Conservation (phyloP, 2,329 filamentous ascomycete species). For the Sphaerulina vaccinii region DNA sequence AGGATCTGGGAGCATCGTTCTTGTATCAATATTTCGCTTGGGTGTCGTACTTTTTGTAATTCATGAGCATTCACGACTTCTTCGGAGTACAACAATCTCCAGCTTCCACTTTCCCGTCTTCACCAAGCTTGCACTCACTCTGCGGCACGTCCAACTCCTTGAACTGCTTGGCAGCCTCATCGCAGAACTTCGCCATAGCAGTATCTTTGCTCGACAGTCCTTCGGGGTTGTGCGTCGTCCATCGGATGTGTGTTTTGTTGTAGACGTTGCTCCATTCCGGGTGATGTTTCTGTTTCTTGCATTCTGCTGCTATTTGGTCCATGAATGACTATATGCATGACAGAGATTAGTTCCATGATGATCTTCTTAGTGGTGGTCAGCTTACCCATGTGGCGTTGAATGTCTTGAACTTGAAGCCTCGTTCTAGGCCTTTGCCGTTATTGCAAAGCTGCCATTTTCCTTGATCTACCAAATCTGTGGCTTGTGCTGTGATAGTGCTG, state of each 20-base stretch:
- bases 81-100: slow-evolving; percentile 23
- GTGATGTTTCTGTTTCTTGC: slow-evolving; percentile 68
- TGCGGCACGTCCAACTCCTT: slow-evolving; percentile 28
- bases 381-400: slow-evolving; percentile 42
- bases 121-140: slow-evolving; percentile 15
- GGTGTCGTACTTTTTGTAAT: no score
- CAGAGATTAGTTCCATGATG: background rate
- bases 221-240: slow-evolving; percentile 68
- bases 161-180: slow-evolving; percentile 41
- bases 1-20: no score
- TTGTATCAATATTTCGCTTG: no score
- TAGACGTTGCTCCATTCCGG: slow-evolving; percentile 78
- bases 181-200: slow-evolving; percentile 61
- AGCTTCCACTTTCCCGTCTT: slow-evolving; percentile 19
- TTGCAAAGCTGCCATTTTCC: slow-evolving; percentile 37
- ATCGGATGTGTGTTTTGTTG: slow-evolving; percentile 68
- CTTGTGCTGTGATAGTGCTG: slow-evolving; percentile 21
- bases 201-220: slow-evolving; percentile 67
- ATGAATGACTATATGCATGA: slow-evolving; percentile 63
- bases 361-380: background rate
- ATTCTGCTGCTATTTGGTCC: slow-evolving; percentile 67
- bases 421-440: slow-evolving; percentile 37
- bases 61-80: slow-evolving; percentile 11
- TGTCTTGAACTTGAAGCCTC: slow-evolving; percentile 40
- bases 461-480: slow-evolving; percentile 29